Percentiles rank a stretch among this genome's conserved stretches.
Conservation (phyloP, 768 basidiomycete genomes). For the Boletus huronensis region DNA sequence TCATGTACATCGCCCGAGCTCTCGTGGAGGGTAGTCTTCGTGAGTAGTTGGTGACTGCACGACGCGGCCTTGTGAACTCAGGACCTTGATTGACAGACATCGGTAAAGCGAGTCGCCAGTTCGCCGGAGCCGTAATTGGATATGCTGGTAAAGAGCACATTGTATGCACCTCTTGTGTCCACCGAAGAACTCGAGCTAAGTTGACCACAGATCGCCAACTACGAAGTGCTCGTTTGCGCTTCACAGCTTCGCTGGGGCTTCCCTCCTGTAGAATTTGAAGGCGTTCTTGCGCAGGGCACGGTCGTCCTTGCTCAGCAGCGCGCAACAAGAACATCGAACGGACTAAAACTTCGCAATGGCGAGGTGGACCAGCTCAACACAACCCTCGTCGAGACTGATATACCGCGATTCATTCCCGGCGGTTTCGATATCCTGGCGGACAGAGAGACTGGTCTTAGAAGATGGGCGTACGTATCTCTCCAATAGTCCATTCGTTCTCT, state of each 20-base stretch:
- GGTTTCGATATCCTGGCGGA: slow-evolving; percentile 3
- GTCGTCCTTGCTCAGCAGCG: slow-evolving; percentile 29
- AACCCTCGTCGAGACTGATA: slow-evolving; percentile 26
- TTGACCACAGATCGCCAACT: slow-evolving; percentile 26
- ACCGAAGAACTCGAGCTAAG: background rate
- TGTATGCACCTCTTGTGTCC: slow-evolving; percentile 15
- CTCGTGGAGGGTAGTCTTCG: slow-evolving; percentile 31
- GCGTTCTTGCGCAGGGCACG: slow-evolving; percentile 23
- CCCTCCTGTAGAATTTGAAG: slow-evolving; percentile 8
- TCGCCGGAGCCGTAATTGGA: slow-evolving; percentile 30
- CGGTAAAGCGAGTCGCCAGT: slow-evolving; percentile 33
- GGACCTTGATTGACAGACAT: slow-evolving; percentile 23
- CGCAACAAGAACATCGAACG: background rate
- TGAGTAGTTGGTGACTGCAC: slow-evolving; percentile 8
- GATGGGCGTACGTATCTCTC: slow-evolving; percentile 26
- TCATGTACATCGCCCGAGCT: slow-evolving; percentile 31
- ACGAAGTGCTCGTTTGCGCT: slow-evolving; percentile 35
- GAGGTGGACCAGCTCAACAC: slow-evolving; percentile 23
- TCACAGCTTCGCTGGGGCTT: slow-evolving; percentile 33
- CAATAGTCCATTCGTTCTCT: background rate
- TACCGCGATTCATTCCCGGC: slow-evolving; percentile 25
- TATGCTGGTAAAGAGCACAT: slow-evolving; percentile 35
- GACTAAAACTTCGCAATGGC: background rate
- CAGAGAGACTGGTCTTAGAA: slow-evolving; percentile 20
- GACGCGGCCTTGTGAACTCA: background rate